Evolutionary conservation across 2,329 filamentous ascomycete genomes (phyloP).

Genomic region (Blumeriella jaapii): DNA sequence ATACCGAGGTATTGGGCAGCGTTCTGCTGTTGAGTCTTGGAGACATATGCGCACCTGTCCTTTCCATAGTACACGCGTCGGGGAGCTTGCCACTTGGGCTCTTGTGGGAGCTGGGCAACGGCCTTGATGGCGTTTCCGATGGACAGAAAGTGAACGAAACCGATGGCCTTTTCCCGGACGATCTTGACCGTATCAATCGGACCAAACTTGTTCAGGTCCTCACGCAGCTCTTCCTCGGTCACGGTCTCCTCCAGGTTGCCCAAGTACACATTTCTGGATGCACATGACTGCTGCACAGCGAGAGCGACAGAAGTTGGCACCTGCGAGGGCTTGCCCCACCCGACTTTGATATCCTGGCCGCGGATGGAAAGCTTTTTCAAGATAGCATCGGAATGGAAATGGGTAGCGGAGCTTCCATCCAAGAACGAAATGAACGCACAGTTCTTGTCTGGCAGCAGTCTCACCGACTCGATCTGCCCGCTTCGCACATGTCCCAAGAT

Average conservation of each 20-base stretch:
- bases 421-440: conserved; percentile 99
- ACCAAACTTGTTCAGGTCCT: conserved; percentile 92
- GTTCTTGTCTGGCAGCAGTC: conserved; percentile 95
- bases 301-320: conserved; percentile 96
- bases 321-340: conserved; percentile 97
- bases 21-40: conserved; percentile 98
- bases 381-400: conserved; percentile 99
- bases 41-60: conserved; percentile 95
- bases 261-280: conserved; percentile 92
- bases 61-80: conserved; percentile 98
- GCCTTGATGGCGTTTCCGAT: conserved; percentile 98
- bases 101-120: conserved; percentile 89
- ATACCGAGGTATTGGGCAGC: conserved; percentile 97
- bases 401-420: conserved; percentile 91
- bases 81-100: conserved; percentile 91
- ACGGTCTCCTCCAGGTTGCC: conserved; percentile 88
- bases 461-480: conserved; percentile 97
- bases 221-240: conserved; percentile 80
- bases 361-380: conserved; percentile 99
- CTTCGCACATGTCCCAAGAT: conserved; percentile 93
- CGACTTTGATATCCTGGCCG: conserved; percentile 98
- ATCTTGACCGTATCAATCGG: conserved; percentile 96
- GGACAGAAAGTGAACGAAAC: conserved; percentile 93
- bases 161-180: conserved; percentile 94
- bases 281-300: conserved; percentile 92